A percentile compares a stretch with the other conserved stretches of the same genome.
These are phyloP conservation scores for Scheffersomyces segobiensis DNA, from an alignment of 1,139 yeast species.

Conservation along the genomic window DNA sequence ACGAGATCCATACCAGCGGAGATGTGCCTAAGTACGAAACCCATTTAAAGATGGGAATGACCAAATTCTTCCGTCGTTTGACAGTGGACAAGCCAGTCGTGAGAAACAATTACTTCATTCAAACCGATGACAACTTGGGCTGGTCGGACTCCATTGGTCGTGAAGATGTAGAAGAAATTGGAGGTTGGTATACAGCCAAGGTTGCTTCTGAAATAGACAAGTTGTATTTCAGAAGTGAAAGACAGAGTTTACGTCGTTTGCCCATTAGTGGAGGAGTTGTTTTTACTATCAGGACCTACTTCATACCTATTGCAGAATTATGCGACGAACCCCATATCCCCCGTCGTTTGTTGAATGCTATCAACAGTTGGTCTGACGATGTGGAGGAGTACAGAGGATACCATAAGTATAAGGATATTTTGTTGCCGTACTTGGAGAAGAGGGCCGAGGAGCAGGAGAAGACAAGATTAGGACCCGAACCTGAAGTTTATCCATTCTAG, in stretches of 20 bases:
- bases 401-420: slow-evolving; percentile 50
- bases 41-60: slow-evolving; percentile 62
- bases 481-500: slow-evolving; percentile 43
- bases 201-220: slow-evolving; percentile 45
- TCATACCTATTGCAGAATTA: slow-evolving; percentile 53
- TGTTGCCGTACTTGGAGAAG: slow-evolving; percentile 54
- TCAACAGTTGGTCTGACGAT: slow-evolving; percentile 58
- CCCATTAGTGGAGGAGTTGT: slow-evolving; percentile 61
- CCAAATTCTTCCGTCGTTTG: slow-evolving; percentile 57
- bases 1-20: slow-evolving; percentile 60
- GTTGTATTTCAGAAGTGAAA: slow-evolving; percentile 61
- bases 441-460: slow-evolving; percentile 53
- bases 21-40: slow-evolving; percentile 65
- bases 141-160: slow-evolving; percentile 67
- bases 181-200: slow-evolving; percentile 63
- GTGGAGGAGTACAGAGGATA: slow-evolving; percentile 63
- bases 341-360: slow-evolving; percentile 56
- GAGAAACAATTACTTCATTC: slow-evolving; percentile 65
- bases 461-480: slow-evolving; percentile 41
- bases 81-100: slow-evolving; percentile 59
- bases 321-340: slow-evolving; percentile 63
- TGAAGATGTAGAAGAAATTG: slow-evolving; percentile 47
- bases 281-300: slow-evolving; percentile 66
- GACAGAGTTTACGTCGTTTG: slow-evolving; percentile 67
- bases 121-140: slow-evolving; percentile 60